phyloP scores from a whole-genome alignment of 2,329 filamentous ascomycete species.

The Volutella citrinella region DNA sequence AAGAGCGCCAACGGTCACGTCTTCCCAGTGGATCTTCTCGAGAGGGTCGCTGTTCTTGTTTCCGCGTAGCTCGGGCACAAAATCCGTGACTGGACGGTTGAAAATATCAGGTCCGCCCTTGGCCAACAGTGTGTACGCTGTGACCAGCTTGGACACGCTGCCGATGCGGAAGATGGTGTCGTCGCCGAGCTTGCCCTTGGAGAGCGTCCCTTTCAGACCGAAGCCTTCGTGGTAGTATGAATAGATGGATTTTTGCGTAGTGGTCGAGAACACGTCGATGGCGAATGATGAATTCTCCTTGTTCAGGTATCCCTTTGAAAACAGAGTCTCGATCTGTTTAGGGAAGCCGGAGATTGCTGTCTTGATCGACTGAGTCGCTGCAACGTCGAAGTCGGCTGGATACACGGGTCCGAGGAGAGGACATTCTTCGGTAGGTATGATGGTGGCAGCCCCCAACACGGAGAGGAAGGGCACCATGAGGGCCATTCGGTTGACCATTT shows the following conservation, averaged over 20 bases:
- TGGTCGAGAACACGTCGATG: slow-evolving; percentile 17
- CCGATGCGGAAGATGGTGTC: slow-evolving; percentile 25
- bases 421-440: no score
- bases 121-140: slow-evolving; percentile 22
- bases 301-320: no score
- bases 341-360: no score
- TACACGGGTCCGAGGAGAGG: no score
- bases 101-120: slow-evolving; percentile 18
- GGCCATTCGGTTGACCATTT: no score
- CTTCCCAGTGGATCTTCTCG: slow-evolving; percentile 13
- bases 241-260: slow-evolving; percentile 15
- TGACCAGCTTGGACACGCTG: slow-evolving; percentile 27
- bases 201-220: slow-evolving; percentile 5
- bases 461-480: no score
- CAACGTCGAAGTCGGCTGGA: no score
- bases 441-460: no score
- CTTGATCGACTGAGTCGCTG: no score
- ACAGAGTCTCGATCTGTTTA: no score
- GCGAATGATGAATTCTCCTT: slow-evolving; percentile 7
- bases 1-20: slow-evolving; percentile 20
- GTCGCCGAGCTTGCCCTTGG: slow-evolving; percentile 11
- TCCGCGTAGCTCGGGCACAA: slow-evolving; percentile 22
- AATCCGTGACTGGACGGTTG: slow-evolving; percentile 24
- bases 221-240: slow-evolving; percentile 12
- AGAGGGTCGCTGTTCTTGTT: slow-evolving; percentile 3